phyloP scores from a whole-genome alignment of 2,329 filamentous ascomycete genomes.

The Monosporascus sp. region DNA sequence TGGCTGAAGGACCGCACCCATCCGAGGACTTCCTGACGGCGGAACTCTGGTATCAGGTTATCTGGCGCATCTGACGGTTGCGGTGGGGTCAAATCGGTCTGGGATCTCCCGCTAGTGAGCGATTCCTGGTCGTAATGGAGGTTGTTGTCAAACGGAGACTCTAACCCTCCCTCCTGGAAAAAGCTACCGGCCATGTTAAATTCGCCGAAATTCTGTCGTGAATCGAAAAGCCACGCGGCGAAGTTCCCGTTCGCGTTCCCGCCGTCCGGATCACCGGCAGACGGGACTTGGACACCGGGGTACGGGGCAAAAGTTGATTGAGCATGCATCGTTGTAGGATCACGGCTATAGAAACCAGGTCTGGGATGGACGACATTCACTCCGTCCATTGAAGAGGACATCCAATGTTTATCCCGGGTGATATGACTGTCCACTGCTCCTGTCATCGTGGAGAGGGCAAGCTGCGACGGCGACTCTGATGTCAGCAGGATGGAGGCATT shows the following conservation, averaged over 20 bases:
- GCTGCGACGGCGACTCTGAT: slow-evolving; percentile 32
- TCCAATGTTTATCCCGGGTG: slow-evolving; percentile 22
- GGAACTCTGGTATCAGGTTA: slow-evolving; percentile 38
- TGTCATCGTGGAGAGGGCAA: slow-evolving; percentile 19
- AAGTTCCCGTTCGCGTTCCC: slow-evolving; percentile 30
- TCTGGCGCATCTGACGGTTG: slow-evolving; percentile 35
- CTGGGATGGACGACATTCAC: slow-evolving; percentile 34
- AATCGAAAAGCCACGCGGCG: slow-evolving; percentile 47
- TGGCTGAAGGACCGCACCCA: slow-evolving; percentile 39
- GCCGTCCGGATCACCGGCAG: slow-evolving; percentile 28
- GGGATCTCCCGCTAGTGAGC: slow-evolving; percentile 38
- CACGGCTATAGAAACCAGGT: slow-evolving; percentile 29
- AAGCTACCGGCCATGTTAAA: slow-evolving; percentile 39
- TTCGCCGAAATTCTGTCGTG: slow-evolving; percentile 36
- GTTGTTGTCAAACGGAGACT: slow-evolving; percentile 46
- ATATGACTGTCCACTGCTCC: slow-evolving; percentile 17
- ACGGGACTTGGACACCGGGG: slow-evolving; percentile 25
- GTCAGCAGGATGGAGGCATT: slow-evolving; percentile 42
- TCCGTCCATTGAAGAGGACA: slow-evolving; percentile 29
- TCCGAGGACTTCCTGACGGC: slow-evolving; percentile 39
- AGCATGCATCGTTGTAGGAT: slow-evolving; percentile 22
- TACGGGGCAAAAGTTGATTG: slow-evolving; percentile 31
- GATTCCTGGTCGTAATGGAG: slow-evolving; percentile 49
- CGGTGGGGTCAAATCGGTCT: slow-evolving; percentile 39
- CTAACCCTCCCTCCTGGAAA: slow-evolving; percentile 44